Evolutionary conservation across 768 basidiomycete genomes (phyloP).

Genomic region (Agrocybe chaxingu): DNA sequence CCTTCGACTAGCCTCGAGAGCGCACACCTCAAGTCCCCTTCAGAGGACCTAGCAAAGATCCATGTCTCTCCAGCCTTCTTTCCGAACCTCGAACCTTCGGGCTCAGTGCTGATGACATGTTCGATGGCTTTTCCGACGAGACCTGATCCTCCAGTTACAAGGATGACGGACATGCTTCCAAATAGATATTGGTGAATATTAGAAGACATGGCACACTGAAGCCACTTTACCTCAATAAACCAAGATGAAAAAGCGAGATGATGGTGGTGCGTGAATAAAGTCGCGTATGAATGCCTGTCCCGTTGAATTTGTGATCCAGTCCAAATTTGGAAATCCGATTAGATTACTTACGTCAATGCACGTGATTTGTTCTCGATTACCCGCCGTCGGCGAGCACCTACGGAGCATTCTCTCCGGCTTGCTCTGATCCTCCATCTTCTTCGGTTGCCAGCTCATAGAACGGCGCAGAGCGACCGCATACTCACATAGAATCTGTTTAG

Average conservation of each 20-base stretch:
- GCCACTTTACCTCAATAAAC: no score
- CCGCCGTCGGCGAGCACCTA: background rate
- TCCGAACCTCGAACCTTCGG: slow-evolving; percentile 75
- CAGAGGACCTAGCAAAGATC: slow-evolving; percentile 77
- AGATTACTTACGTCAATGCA: slow-evolving; percentile 3
- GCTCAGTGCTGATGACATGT: slow-evolving; percentile 75
- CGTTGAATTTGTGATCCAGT: background rate
- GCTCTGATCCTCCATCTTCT: background rate
- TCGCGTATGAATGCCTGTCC: no score
- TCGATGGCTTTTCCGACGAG: slow-evolving; percentile 86
- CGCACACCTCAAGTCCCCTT: slow-evolving; percentile 78
- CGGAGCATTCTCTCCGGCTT: no score
- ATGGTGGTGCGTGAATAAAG: no score
- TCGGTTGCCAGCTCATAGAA: background rate
- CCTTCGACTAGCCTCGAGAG: background rate
- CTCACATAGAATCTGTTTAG: background rate
- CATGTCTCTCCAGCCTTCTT: slow-evolving; percentile 75
- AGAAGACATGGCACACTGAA: no score
- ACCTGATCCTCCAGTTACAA: slow-evolving; percentile 84
- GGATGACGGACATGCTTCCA: slow-evolving; percentile 47
- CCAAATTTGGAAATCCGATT: slow-evolving; percentile 1
- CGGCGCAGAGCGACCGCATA: background rate
- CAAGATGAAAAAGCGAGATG: no score
- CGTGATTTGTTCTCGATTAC: slow-evolving; percentile 7
- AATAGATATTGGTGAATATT: no score